A percentile compares a stretch with the other conserved stretches of the same genome.
These are phyloP conservation scores for Cystobasidium tubakii DNA, from an alignment of 768 basidiomycete species.

Conservation along the genomic window DNA sequence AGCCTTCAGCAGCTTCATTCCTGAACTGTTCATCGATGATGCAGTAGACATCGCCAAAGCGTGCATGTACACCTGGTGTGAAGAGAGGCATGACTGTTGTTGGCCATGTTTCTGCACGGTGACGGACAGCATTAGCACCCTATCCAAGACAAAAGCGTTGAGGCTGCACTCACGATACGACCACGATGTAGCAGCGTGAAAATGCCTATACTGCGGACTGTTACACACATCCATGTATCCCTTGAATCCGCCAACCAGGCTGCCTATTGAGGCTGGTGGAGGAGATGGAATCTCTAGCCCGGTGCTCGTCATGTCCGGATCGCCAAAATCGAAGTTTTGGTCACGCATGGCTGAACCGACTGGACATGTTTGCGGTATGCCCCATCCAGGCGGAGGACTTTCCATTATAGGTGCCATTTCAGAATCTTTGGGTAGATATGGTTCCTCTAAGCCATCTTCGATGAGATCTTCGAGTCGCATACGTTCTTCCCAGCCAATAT, in stretches of 20 bases:
- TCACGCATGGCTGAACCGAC: constrained; percentile 41
- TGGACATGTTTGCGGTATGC: constrained; percentile 43
- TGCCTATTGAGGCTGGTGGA: constrained; percentile 33
- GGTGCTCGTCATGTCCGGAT: constrained; percentile 36
- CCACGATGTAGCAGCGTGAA: constrained; percentile 43
- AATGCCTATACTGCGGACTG: constrained; percentile 46
- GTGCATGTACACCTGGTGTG: constrained; percentile 44
- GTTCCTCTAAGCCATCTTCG: constrained; percentile 36
- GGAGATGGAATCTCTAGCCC: constrained; percentile 39
- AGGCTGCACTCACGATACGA: constrained; percentile 37
- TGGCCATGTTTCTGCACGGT: constrained; percentile 32
- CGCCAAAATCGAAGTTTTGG: constrained; percentile 41
- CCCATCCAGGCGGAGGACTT: constrained; percentile 43
- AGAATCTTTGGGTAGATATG: constrained; percentile 30
- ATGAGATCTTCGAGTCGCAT: constrained; percentile 41
- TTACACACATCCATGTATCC: constrained; percentile 45
- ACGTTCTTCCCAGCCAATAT: constrained; percentile 43
- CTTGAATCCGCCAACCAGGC: constrained; percentile 40
- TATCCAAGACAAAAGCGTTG: too few relatives aligned
- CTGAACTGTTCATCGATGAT: constrained; percentile 46
- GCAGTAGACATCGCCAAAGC: constrained; percentile 45
- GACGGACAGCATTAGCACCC: not conserved
- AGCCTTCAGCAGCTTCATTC: constrained; percentile 41
- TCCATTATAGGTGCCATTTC: constrained; percentile 40
- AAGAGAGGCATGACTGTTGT: constrained; percentile 44